Percentiles rank a stretch among this genome's conserved stretches.
phyloP scores from a whole-genome alignment of 768 basidiomycete genomes.

The Mycena olivaceomarginata region DNA sequence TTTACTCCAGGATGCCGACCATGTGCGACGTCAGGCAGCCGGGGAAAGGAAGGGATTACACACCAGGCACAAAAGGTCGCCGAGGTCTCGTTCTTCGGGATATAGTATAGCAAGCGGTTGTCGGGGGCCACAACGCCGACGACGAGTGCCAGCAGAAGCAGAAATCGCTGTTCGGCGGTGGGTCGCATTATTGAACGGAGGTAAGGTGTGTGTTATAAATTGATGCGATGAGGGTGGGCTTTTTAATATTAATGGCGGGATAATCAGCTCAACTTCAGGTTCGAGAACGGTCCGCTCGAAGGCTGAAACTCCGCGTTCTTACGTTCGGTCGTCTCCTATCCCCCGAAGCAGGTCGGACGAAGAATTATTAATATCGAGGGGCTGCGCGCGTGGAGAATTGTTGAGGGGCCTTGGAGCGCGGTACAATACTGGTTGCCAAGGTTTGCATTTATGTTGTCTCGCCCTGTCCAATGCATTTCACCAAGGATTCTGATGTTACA shows the following conservation, averaged over 20 bases:
- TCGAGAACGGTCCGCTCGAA: too few relatives aligned
- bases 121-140: slow-evolving; percentile 18
- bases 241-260: slow-evolving; percentile 1
- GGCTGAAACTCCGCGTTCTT: too few relatives aligned
- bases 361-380: too few relatives aligned
- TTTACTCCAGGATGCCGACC: not conserved
- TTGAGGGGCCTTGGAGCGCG: too few relatives aligned
- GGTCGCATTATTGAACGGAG: not conserved
- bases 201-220: not conserved
- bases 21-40: not conserved
- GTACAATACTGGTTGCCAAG: too few relatives aligned
- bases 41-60: not conserved
- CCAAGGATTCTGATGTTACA: too few relatives aligned
- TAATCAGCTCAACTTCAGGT: too few relatives aligned
- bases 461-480: too few relatives aligned
- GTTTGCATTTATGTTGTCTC: too few relatives aligned
- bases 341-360: too few relatives aligned
- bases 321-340: too few relatives aligned
- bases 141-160: not conserved
- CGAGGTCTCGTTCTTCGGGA: slow-evolving; percentile 14
- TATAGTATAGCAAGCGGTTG: slow-evolving; percentile 30
- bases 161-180: not conserved
- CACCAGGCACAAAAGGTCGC: slow-evolving; percentile 11
- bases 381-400: too few relatives aligned
- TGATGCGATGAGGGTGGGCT: not conserved